Base-by-base conservation (phyloP, 2,329 filamentous ascomycete genomes). In the Chaetothyriales sp. region DNA sequence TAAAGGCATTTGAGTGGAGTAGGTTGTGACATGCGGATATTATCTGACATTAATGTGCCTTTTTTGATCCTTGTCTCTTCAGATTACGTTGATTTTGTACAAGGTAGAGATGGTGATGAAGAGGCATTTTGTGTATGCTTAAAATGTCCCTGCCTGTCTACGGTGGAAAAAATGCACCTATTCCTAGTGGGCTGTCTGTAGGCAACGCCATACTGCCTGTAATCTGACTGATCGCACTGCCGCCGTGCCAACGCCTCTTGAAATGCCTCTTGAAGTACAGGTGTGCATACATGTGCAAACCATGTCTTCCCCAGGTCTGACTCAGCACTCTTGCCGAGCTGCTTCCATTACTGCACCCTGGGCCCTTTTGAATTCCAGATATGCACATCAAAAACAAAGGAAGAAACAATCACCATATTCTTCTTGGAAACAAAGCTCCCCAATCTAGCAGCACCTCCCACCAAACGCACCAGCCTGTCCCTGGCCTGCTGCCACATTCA, bases 391-490 rank as follows among this genome's bases (percentile, higher is more conserved):
- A 40, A 40, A 40, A 40, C 33, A 40, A 40, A 15, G n/a, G 44
- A 25, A 45, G 18, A 45, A 5, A n/a, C 2, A 5, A 5, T 10
- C 18, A 28, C 44, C 19, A n/a, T 4, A 18, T 40, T 40, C 33
- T 40, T 40, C 33, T 19, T 8, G 19, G 9, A 46, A 25, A 37
- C 19, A 43, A 25, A 18, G 28, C n/a, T n/a, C 18, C 33, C 49
- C 9, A 15, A 15, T 49, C 48, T 57, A 94, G 67, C 87, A 94
- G 75, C 88, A 94, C 71, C 88, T 88, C 64, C 81, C 76, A 51
- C 77, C 76, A 53, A 75, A 64, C 53, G 74, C 74, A 47, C 74
- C 74, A 58, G 65, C 67, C 54, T 63, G 54, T 22, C 68, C 68
- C 47, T 75, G 77, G 60, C 77, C 77, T 62, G 80, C 77, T 60